Evolutionary conservation across 768 basidiomycete genomes (phyloP).

Genomic region (Russula earlei): DNA sequence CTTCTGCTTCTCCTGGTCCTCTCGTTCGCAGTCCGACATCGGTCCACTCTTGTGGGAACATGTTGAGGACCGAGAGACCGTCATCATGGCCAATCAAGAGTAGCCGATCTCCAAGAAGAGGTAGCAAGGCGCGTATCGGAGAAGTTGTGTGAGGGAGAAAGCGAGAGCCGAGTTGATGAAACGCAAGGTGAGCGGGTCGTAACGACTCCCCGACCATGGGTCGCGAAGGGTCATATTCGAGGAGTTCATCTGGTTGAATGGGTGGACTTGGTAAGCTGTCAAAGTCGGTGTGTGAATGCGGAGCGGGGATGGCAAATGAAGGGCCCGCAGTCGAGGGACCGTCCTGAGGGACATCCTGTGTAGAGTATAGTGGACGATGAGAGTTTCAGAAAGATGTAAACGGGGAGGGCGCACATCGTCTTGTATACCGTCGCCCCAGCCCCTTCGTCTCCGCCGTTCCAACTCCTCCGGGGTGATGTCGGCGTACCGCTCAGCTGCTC

Average conservation of each 20-base stretch:
- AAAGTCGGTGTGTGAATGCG: constrained; percentile 23
- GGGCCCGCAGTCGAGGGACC: neutral
- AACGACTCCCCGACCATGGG: constrained; percentile 42
- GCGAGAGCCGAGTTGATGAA: constrained; percentile 76
- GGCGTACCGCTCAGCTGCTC: constrained; percentile 76
- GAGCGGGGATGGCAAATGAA: constrained; percentile 9
- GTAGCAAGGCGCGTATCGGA: constrained; percentile 68
- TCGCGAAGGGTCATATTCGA: constrained; percentile 19
- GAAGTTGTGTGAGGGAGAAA: constrained; percentile 74
- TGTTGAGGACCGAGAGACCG: constrained; percentile 73
- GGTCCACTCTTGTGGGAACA: constrained; percentile 67
- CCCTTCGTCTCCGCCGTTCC: constrained; percentile 47
- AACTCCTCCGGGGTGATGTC: constrained; percentile 54
- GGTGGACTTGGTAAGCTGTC: constrained; percentile 15
- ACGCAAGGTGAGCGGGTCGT: constrained; percentile 52
- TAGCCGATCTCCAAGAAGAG: constrained; percentile 52
- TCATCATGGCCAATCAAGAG: constrained; percentile 74
- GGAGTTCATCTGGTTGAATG: constrained; percentile 14
- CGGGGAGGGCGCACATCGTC: constrained; percentile 13
- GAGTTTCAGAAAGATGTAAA: neutral
- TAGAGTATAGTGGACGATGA: neutral
- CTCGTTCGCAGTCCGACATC: constrained; percentile 33
- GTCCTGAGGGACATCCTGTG: constrained; percentile 5
- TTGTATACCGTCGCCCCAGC: constrained; percentile 52
- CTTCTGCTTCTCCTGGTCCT: constrained; percentile 64